These are phyloP conservation scores for Capsicum chinense DNA, from an alignment of 257 asterid species.

Conservation along the genomic window DNA sequence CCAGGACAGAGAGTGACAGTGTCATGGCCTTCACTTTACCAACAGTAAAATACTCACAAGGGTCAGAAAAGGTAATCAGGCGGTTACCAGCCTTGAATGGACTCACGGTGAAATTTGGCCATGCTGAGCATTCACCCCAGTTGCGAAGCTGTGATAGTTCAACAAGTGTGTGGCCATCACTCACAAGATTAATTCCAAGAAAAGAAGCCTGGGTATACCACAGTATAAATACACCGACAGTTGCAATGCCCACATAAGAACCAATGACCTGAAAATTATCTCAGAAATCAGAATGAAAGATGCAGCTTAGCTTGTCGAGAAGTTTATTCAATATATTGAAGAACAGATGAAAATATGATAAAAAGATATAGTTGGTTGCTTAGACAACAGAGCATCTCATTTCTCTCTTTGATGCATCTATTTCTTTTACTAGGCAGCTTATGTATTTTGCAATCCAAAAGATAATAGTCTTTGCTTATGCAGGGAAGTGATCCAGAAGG, in stretches of 20 bases:
- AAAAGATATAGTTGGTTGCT: background rate
- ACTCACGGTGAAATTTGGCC: conserved; percentile 72
- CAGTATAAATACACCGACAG: conserved; percentile 80
- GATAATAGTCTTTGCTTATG: background rate
- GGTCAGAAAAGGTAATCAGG: conserved; percentile 54
- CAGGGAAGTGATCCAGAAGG: background rate
- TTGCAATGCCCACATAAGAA: conserved; percentile 81
- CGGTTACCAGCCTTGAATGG: conserved; percentile 72
- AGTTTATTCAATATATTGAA: background rate
- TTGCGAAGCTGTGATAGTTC: conserved; percentile 76
- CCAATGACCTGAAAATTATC: conserved; percentile 72
- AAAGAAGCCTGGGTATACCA: conserved; percentile 91
- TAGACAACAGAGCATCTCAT: background rate
- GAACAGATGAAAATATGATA: conserved; percentile 1
- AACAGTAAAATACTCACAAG: conserved; percentile 73
- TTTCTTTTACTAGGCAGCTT: background rate
- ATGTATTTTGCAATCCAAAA: background rate
- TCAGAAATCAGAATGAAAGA: conserved; percentile 2
- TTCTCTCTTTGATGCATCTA: conserved; percentile 7
- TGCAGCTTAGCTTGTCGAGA: background rate
- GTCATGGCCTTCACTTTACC: conserved; percentile 93
- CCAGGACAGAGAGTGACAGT: conserved; percentile 82
- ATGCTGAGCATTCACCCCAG: conserved; percentile 88
- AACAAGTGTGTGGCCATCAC: conserved; percentile 83
- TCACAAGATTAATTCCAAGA: conserved; percentile 62